phyloP scores from a whole-genome alignment of 164 flowering plant species.

The Litsea cubeba region DNA sequence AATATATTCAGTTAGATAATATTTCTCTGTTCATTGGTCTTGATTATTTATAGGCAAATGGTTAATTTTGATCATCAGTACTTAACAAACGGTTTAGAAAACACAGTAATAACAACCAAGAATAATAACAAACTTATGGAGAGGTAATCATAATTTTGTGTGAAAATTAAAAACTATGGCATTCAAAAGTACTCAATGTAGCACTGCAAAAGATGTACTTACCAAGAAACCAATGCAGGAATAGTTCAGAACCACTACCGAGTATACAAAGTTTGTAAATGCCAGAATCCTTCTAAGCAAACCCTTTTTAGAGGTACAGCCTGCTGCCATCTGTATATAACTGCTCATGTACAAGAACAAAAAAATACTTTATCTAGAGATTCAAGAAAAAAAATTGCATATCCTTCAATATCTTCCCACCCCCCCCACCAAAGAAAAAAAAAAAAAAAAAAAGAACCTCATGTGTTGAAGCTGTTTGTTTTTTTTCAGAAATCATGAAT shows the following conservation, averaged over 20 bases:
- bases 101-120: not conserved
- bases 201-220: constrained; percentile 15
- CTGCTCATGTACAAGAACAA: constrained; percentile 36
- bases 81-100: not conserved
- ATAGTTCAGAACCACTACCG: constrained; percentile 70
- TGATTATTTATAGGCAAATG: too few relatives aligned
- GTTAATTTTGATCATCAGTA: too few relatives aligned
- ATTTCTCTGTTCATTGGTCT: too few relatives aligned
- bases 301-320: constrained; percentile 42
- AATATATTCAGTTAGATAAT: not conserved
- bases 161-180: not conserved
- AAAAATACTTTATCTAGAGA: not conserved
- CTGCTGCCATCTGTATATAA: constrained; percentile 90
- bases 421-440: too few relatives aligned
- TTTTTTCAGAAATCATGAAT: too few relatives aligned
- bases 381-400: not conserved
- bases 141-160: not conserved
- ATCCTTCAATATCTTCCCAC: not conserved
- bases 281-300: constrained; percentile 41
- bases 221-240: constrained; percentile 88
- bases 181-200: not conserved
- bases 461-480: not conserved
- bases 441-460: not conserved
- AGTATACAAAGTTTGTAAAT: constrained; percentile 52
- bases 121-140: too few relatives aligned